phyloP scores from a whole-genome alignment of 768 basidiomycete genomes.

The Boletus speciosus region DNA sequence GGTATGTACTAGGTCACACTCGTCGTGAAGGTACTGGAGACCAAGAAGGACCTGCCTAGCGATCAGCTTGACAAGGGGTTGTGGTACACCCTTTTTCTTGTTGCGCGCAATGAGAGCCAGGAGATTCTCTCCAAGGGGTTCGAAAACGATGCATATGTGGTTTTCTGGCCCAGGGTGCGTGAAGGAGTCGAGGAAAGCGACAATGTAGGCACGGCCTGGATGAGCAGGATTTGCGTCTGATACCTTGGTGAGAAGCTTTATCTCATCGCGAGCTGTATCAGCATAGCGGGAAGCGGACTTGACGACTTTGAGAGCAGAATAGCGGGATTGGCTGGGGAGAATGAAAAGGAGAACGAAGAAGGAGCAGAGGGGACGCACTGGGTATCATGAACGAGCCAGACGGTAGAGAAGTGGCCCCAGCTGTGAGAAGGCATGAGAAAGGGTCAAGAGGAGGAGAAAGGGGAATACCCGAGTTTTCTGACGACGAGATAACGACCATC shows the following conservation, averaged over 20 bases:
- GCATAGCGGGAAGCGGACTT: constrained; percentile 94
- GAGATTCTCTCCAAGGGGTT: constrained; percentile 78
- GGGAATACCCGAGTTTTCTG: constrained; percentile 79
- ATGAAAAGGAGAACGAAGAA: constrained; percentile 13
- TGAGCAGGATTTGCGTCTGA: constrained; percentile 68
- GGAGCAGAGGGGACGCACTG: constrained; percentile 46
- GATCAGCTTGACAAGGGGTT: constrained; percentile 78
- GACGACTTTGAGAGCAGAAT: constrained; percentile 92
- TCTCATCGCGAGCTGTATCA: constrained; percentile 95
- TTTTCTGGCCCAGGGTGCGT: constrained; percentile 68
- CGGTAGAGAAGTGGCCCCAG: constrained; percentile 96
- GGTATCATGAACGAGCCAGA: constrained; percentile 83
- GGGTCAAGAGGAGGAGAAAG: background rate
- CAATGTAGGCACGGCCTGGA: constrained; percentile 75
- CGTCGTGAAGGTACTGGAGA: constrained; percentile 87
- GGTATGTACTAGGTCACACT: constrained; percentile 90
- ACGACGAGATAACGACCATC: constrained; percentile 80
- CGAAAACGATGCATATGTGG: constrained; percentile 91
- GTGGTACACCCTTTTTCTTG: constrained; percentile 81
- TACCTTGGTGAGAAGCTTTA: constrained; percentile 82
- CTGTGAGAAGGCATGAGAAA: constrained; percentile 36
- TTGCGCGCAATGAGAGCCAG: constrained; percentile 71
- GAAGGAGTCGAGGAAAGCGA: constrained; percentile 90
- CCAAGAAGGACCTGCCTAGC: constrained; percentile 85
- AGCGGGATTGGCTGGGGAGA: constrained; percentile 54